Base-by-base conservation (phyloP, 78 protist species). In the Parvularia atlantis region DNA sequence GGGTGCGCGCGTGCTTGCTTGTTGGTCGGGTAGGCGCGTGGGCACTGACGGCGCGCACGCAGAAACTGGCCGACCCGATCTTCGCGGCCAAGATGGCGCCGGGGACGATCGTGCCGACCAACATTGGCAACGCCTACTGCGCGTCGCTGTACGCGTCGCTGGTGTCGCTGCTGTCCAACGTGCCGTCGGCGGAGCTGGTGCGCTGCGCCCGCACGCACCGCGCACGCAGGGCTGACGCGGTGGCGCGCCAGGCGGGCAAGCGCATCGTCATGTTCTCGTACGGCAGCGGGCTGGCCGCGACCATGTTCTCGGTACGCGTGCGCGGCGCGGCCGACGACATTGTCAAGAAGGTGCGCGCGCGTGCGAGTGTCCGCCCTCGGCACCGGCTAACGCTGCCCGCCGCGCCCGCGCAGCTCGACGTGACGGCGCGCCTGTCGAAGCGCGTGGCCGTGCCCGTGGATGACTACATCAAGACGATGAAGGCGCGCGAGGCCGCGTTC, bases 271-370 rank as follows among this genome's bases (percentile, higher is more conserved):
- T 85, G 36, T 95, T 89, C 84, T 86, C 93, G 1, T 95, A 95
- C 65, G 98, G 98, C 46, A 86, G 93, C 1, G 98, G 98, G 35
- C 56, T 91, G 41, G 87, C 91, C 53, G 75, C 97, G 31, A 57
- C 94, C 60, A 73, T 91, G 74, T 94, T 84, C 80, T 78, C 88
- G 35, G 48, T 93, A 53, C 41, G 57, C 26, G 84, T 90, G 22
- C 28, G 53, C 24, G 52, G 33, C 46, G 53, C 82, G 41, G 75
- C 68, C 43, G 77, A 75, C n/a, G 53, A 61, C 58, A 67, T 78
- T 35, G 87, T n/a, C n/a, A n/a, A n/a, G n/a, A n/a, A n/a, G n/a
- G n/a, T n/a, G n/a, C n/a, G n/a, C 72, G 20, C n/a, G n/a, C n/a
- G n/a, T n/a, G n/a, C n/a, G n/a, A n/a, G n/a, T n/a, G n/a, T n/a